phyloP scores from a whole-genome alignment of 2,329 filamentous ascomycete species.

The Neopestalotiopsis sp. region DNA sequence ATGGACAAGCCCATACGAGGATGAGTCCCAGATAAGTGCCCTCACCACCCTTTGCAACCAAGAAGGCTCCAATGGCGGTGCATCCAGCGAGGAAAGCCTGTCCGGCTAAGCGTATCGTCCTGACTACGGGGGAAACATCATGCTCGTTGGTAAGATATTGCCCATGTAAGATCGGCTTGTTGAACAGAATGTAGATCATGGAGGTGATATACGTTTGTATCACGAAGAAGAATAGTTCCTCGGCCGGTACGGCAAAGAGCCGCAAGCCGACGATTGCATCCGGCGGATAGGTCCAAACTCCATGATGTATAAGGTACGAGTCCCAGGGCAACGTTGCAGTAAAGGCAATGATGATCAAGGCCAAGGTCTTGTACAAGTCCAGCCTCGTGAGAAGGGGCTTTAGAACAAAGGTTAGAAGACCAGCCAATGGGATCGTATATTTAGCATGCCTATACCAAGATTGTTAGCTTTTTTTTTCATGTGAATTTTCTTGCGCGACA shows the following conservation, averaged over 20 bases:
- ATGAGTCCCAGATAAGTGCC: slow-evolving; percentile 75
- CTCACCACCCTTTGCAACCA: slow-evolving; percentile 50
- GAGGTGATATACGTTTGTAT: slow-evolving; percentile 78
- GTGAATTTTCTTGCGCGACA: not conserved
- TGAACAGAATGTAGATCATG: slow-evolving; percentile 70
- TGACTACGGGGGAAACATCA: slow-evolving; percentile 31
- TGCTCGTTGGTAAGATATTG: slow-evolving; percentile 44
- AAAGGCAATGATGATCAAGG: slow-evolving; percentile 68
- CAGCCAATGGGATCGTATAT: slow-evolving; percentile 70
- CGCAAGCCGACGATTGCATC: slow-evolving; percentile 68
- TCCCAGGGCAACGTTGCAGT: slow-evolving; percentile 77
- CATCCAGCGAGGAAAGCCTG: slow-evolving; percentile 52
- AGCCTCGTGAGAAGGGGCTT: slow-evolving; percentile 66
- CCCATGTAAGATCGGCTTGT: slow-evolving; percentile 64
- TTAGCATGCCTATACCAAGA: slow-evolving; percentile 59
- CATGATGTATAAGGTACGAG: slow-evolving; percentile 71
- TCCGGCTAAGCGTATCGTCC: slow-evolving; percentile 46
- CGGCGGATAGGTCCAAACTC: slow-evolving; percentile 74
- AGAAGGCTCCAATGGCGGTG: slow-evolving; percentile 49
- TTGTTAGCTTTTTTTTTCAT: not conserved
- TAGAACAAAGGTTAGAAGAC: slow-evolving; percentile 62
- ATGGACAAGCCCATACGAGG: slow-evolving; percentile 70
- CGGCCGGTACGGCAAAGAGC: slow-evolving; percentile 69
- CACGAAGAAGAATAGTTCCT: slow-evolving; percentile 80
- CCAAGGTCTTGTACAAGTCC: slow-evolving; percentile 67